A percentile compares a stretch with the other conserved stretches of the same genome.
Evolutionary conservation across 148 eudicot species (phyloP).

Genomic region (Camellia sinensis): DNA sequence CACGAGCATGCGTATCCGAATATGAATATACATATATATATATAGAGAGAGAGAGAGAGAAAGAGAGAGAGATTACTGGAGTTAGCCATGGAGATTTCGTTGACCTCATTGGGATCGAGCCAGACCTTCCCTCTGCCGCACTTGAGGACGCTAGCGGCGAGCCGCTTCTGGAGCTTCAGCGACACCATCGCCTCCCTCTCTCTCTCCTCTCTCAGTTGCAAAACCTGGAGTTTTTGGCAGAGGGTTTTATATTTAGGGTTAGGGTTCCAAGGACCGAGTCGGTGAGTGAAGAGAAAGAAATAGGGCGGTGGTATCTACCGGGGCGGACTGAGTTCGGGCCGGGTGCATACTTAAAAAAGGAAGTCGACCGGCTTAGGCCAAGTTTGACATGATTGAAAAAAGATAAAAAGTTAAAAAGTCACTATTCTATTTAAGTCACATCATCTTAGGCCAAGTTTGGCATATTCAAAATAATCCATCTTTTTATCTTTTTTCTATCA

Average conservation of each 20-base stretch:
- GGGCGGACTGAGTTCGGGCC: too few relatives aligned
- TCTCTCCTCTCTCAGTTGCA: not conserved
- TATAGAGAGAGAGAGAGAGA: conserved; percentile 3
- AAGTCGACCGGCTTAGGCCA: too few relatives aligned
- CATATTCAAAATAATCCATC: too few relatives aligned
- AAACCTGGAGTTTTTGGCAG: not conserved
- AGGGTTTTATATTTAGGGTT: conserved; percentile 6
- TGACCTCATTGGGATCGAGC: conserved; percentile 56
- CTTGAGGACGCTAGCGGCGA: conserved; percentile 41
- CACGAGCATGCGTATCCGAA: not conserved
- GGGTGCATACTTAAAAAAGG: too few relatives aligned
- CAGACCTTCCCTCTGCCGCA: conserved; percentile 54
- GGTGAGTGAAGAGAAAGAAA: not conserved
- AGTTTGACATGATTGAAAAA: rapidly evolving
- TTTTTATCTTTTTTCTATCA: too few relatives aligned
- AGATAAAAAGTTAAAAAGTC: too few relatives aligned
- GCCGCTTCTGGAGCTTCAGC: conserved; percentile 56
- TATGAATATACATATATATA: not conserved
- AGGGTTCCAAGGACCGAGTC: conserved; percentile 10
- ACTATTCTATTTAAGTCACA: too few relatives aligned
- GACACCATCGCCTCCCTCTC: conserved; percentile 43
- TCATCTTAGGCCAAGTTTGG: too few relatives aligned
- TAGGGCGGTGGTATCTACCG: too few relatives aligned
- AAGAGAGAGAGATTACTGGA: conserved; percentile 33
- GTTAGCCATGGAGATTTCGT: conserved; percentile 63